These are phyloP conservation scores for Corymbia calophylla DNA, from an alignment of 441 rosid genomes.

Conservation along the genomic window DNA sequence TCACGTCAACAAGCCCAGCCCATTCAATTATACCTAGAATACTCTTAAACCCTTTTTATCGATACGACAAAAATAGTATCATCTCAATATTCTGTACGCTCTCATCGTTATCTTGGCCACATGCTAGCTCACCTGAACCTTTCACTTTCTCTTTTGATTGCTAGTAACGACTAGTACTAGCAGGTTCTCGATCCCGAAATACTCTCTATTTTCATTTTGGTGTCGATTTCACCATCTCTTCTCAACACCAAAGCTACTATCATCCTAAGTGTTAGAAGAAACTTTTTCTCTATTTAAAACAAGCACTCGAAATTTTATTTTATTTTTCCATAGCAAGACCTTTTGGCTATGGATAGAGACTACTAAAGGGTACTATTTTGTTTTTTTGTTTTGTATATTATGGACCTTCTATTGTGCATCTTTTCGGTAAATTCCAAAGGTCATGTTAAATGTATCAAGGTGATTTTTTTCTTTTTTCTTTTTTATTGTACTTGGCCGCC, in stretches of 20 bases:
- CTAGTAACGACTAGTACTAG: not conserved
- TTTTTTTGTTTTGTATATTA: not conserved
- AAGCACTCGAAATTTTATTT: accelerated
- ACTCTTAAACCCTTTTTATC: not conserved
- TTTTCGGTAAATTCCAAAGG: not conserved
- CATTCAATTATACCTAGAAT: not conserved
- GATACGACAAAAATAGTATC: not conserved
- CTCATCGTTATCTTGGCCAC: not conserved
- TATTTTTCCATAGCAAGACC: not conserved
- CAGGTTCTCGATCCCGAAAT: not conserved
- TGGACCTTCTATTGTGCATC: not conserved
- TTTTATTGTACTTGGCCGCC: not conserved
- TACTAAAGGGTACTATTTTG: too few relatives aligned
- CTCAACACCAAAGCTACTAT: not conserved
- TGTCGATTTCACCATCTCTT: not conserved
- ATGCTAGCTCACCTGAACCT: not conserved
- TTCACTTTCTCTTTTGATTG: not conserved
- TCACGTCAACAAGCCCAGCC: not conserved
- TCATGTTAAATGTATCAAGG: not conserved
- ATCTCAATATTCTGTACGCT: not conserved
- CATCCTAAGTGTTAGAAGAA: not conserved
- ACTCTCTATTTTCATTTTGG: not conserved
- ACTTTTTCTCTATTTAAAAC: not conserved
- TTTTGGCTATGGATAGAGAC: not conserved
- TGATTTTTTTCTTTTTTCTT: not conserved